These are phyloP conservation scores for Entomortierella beljakovae DNA, from an alignment of 192 early-diverging fungal genomes.

Conservation along the genomic window DNA sequence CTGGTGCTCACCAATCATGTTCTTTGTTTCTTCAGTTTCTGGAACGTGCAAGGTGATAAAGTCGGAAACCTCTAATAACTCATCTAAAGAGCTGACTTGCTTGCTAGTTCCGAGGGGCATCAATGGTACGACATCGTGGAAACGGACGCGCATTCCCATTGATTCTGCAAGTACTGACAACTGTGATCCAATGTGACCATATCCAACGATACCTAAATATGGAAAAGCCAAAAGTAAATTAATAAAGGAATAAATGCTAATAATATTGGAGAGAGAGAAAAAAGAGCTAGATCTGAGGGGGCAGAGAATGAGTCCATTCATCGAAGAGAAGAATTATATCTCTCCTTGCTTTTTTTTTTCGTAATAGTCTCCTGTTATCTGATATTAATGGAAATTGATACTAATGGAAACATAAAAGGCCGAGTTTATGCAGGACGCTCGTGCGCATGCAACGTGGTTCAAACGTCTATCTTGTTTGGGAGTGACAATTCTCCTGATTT, in stretches of 20 bases:
- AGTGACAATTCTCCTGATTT: no score
- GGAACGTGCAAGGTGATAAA: conserved; percentile 98
- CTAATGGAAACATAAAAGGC: no score
- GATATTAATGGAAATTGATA: no score
- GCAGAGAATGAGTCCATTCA: no score
- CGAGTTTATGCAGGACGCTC: neutral
- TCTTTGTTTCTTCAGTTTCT: conserved; percentile 96
- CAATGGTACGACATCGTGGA: conserved; percentile 89
- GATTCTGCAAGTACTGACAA: conserved; percentile 96
- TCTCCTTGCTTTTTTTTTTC: no score
- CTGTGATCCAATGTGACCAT: conserved; percentile 99
- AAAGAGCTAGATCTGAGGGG: no score
- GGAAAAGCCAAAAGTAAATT: neutral
- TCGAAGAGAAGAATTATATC: no score
- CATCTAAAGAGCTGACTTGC: conserved; percentile 75
- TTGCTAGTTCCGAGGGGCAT: conserved; percentile 94
- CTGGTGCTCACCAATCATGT: conserved; percentile 95
- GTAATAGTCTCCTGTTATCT: no score
- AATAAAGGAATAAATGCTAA: neutral
- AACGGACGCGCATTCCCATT: conserved; percentile 94
- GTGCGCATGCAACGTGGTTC: neutral
- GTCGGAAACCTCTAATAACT: conserved; percentile 84
- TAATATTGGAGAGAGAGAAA: neutral
- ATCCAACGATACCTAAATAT: conserved; percentile 89
- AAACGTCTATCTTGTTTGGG: neutral